Conservation (phyloP, 306 rosid species). For the Morella rubra region DNA sequence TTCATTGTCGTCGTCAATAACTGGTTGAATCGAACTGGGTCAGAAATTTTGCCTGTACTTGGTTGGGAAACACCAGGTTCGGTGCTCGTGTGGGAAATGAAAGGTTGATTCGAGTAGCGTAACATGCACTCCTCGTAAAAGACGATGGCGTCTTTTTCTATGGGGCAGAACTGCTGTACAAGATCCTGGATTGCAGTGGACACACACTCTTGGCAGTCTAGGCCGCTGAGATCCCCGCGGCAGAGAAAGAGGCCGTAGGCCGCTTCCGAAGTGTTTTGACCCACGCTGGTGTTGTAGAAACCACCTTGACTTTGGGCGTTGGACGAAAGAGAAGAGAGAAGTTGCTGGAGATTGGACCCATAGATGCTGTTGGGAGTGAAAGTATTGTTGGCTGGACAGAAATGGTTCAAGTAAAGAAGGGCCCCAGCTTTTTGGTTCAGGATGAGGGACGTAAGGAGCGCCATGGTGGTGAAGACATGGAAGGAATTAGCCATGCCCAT, state of each 20-base stretch:
- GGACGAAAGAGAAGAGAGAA: conserved; percentile 18
- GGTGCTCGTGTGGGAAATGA: conserved; percentile 27
- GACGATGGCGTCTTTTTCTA: conserved; percentile 36
- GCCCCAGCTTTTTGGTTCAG: background rate
- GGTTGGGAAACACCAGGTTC: no score
- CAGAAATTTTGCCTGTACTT: no score
- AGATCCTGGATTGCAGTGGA: conserved; percentile 31
- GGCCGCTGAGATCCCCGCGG: conserved; percentile 38
- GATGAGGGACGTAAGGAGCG: background rate
- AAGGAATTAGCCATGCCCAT: background rate
- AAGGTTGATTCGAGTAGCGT: conserved; percentile 29
- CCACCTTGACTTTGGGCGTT: conserved; percentile 26
- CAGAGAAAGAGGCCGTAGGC: conserved; percentile 52
- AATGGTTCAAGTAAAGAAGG: no score
- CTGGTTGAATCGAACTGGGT: background rate
- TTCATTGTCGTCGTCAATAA: background rate
- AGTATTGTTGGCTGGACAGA: background rate
- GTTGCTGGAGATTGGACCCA: conserved; percentile 29
- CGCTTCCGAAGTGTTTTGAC: conserved; percentile 14
- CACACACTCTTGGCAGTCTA: conserved; percentile 41
- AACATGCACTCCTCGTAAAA: conserved; percentile 52
- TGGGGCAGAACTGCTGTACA: conserved; percentile 22
- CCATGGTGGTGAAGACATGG: background rate
- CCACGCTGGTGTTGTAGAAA: conserved; percentile 8
- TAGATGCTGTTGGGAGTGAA: conserved; percentile 42